Conservation (phyloP, 805 yeast species). For the Ascoidea tarda region DNA sequence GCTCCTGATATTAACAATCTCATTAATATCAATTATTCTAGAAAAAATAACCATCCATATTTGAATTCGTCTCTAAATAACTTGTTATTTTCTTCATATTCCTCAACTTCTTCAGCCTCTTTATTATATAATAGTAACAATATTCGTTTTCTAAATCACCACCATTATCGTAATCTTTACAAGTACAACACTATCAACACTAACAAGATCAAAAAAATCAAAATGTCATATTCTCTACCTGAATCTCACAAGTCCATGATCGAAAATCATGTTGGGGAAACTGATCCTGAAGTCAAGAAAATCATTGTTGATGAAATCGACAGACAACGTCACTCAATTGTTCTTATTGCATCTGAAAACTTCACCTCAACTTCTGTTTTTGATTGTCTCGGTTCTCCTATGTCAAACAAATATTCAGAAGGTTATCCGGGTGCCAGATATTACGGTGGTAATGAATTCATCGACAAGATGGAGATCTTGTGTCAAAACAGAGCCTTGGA, state of each 20-base stretch:
- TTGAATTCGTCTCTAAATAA: not conserved
- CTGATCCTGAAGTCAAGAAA: constrained; percentile 76
- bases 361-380: constrained; percentile 92
- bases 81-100: not conserved
- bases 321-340: constrained; percentile 86
- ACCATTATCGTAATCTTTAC: no score
- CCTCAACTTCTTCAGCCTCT: not conserved
- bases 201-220: not conserved
- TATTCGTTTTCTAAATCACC: not conserved
- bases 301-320: constrained; percentile 64
- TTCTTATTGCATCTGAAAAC: constrained; percentile 90
- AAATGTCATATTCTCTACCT: constrained; percentile 50
- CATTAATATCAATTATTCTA: not conserved
- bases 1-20: not conserved
- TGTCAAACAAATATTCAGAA: constrained; percentile 96
- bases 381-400: constrained; percentile 88
- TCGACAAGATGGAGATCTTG: constrained; percentile 78
- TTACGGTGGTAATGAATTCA: constrained; percentile 95
- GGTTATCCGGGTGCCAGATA: constrained; percentile 98
- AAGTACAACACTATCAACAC: not conserved
- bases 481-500: constrained; percentile 88
- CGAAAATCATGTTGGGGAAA: constrained; percentile 47
- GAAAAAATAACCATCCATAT: not conserved
- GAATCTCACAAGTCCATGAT: constrained; percentile 51
- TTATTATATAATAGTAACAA: not conserved